Conservation (phyloP, 768 basidiomycete genomes). For the Termitomyces sp. region DNA sequence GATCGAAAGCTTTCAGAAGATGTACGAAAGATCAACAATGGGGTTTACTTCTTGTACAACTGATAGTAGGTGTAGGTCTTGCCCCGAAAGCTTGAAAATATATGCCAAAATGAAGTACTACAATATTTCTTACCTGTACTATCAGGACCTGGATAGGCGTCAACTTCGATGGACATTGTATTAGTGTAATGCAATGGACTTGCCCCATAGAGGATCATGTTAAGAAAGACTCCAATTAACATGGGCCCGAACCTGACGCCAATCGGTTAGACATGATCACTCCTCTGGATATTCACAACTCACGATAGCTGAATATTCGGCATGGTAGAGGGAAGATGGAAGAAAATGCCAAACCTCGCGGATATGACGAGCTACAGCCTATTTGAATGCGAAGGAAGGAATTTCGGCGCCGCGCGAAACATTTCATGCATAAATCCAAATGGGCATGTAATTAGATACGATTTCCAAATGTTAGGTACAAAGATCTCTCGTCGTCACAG, state of each 20-base stretch:
- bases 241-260: slow-evolving; percentile 23
- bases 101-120: not conserved
- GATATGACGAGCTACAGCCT: not conserved
- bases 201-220: slow-evolving; percentile 26
- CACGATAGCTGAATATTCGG: slow-evolving; percentile 16
- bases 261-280: not conserved
- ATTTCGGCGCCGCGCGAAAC: not conserved
- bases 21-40: not conserved
- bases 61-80: slow-evolving; percentile 17
- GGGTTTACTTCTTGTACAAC: slow-evolving; percentile 13
- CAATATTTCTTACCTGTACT: not conserved
- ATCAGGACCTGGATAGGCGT: not conserved
- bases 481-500: no score
- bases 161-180: not conserved
- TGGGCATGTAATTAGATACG: slow-evolving; percentile 5
- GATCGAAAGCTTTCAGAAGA: not conserved
- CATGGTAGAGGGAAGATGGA: slow-evolving; percentile 8
- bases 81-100: not conserved
- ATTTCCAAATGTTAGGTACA: not conserved
- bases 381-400: not conserved
- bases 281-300: not conserved
- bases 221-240: slow-evolving; percentile 28
- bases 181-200: not conserved
- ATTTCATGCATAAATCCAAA: not conserved
- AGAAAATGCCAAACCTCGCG: not conserved